Evolutionary conservation across 257 asterid genomes (phyloP).

Genomic region (Cordia subcordata): DNA sequence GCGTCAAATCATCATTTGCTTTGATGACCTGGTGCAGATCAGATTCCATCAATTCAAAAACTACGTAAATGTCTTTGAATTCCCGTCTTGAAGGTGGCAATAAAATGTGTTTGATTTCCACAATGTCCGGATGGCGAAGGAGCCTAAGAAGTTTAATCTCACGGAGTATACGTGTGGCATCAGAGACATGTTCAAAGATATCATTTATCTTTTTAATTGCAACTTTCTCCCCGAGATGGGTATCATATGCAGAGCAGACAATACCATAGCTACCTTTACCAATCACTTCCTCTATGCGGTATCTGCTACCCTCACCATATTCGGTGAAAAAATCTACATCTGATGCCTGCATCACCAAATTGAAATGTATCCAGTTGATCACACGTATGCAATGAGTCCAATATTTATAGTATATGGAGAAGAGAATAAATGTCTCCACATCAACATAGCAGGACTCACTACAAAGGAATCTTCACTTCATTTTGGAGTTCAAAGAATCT

Average conservation of each 20-base stretch:
- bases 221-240: constrained; percentile 84
- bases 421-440: not conserved
- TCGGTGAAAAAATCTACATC: constrained; percentile 94
- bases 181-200: constrained; percentile 90
- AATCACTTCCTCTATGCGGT: constrained; percentile 85
- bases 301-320: constrained; percentile 94
- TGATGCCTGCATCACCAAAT: constrained; percentile 46
- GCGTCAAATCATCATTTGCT: constrained; percentile 86
- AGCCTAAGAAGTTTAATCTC: constrained; percentile 96
- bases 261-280: constrained; percentile 99
- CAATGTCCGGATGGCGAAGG: constrained; percentile 95
- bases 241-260: constrained; percentile 91
- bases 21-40: constrained; percentile 95
- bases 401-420: not conserved
- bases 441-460: not conserved
- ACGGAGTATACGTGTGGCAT: constrained; percentile 93
- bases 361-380: constrained; percentile 10
- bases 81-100: constrained; percentile 94
- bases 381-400: not conserved
- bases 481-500: no score
- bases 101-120: constrained; percentile 90
- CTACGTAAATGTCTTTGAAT: constrained; percentile 91
- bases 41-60: constrained; percentile 91
- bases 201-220: constrained; percentile 95
- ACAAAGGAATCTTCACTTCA: no score